Percentiles rank a stretch among this genome's conserved stretches.
Conservation (phyloP, 345 rosid species). For the Corymbia maculata region DNA sequence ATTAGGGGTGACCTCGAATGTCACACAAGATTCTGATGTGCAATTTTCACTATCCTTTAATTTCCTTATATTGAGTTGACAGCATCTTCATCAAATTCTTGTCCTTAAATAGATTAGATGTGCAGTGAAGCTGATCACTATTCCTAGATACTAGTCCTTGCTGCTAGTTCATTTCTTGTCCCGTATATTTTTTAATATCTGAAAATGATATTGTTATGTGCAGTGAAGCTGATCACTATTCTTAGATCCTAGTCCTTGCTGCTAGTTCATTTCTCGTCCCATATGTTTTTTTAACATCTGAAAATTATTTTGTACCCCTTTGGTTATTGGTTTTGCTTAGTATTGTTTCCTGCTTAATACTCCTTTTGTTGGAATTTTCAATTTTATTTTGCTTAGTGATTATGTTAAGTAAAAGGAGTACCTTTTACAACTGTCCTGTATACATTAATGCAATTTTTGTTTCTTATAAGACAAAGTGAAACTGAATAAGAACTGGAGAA, state of each 20-base stretch:
- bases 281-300: not conserved
- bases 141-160: not conserved
- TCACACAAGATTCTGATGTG: not conserved
- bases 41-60: not conserved
- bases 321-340: not conserved
- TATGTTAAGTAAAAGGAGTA: not conserved
- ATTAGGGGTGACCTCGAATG: not conserved
- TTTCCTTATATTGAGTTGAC: not conserved
- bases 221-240: not conserved
- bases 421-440: not conserved
- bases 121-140: not conserved
- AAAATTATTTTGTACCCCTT: not conserved
- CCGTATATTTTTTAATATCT: not conserved
- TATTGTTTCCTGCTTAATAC: not conserved
- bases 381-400: not conserved
- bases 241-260: not conserved
- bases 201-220: not conserved
- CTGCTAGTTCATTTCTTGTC: not conserved
- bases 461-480: not conserved
- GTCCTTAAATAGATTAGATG: not conserved
- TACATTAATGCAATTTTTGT: not conserved
- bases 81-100: not conserved
- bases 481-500: not conserved
- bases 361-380: not conserved
- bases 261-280: not conserved